Base-by-base conservation (phyloP, 257 asterid genomes). In the Plantago major region DNA sequence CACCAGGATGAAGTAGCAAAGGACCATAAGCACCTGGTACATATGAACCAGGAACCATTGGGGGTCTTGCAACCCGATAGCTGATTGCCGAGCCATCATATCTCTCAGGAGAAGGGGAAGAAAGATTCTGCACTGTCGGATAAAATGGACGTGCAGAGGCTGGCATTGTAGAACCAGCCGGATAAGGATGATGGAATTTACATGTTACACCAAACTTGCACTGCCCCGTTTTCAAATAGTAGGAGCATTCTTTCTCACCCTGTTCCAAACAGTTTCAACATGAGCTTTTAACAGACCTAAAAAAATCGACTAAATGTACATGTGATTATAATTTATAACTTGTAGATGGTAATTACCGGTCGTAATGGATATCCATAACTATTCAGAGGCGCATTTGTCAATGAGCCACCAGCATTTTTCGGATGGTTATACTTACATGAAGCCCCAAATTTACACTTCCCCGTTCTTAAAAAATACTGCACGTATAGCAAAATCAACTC, bases 191-290 rank as follows among this genome's bases (percentile, higher is more conserved):
- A 80, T 90, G 81, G 71, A 79, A 90, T 90, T 87, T 90, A 87
- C 97, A 90, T 9, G 92, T 77, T 63, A 79, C 60, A 70, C 95
- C 97, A 60, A 82, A 90, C 71, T 87, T 90, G 90, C 97, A 90
- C 72, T 79, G 96, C 95, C 96, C 96, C 93, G 84, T 81, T 82
- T 81, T 85, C 90, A 87, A 82, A 87, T 90, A 90, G 75, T 87
- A 82, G 90, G 97, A 81, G 95, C 97, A 90, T 73, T 83, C 96
- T 71, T 76, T 79, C 78, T 84, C 95, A 19, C 83, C 96, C 96
- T 90, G 87, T 70, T 17, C 62, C 33, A 71, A 78, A 59, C 22
- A 13, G 64, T 12, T 10, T 50, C 11, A 43, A 33, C 42, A 55
- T 62, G 30, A 49, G 42, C 45, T 60, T 22, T 19, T 1, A 53